phyloP scores from a whole-genome alignment of 1,139 yeast species.

The Saccharomycopsis hybrid region DNA sequence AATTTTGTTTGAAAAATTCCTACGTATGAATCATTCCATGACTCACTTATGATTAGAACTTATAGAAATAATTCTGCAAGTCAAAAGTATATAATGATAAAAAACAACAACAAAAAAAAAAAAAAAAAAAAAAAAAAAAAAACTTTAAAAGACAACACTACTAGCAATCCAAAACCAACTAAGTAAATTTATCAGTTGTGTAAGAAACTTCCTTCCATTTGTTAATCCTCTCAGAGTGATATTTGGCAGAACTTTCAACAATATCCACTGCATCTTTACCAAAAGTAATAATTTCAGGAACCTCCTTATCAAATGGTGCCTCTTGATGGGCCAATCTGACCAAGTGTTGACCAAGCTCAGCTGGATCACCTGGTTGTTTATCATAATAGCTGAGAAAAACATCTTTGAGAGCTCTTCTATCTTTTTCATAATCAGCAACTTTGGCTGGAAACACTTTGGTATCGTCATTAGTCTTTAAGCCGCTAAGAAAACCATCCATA shows the following conservation, averaged over 20 bases:
- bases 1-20: too few species aligned
- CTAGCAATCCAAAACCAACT: too few species aligned
- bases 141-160: too few species aligned
- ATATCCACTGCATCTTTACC: neutral
- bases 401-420: slow-evolving; percentile 25
- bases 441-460: neutral
- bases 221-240: neutral
- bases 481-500: neutral
- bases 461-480: neutral
- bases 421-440: neutral
- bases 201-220: neutral
- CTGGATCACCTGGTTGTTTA: neutral
- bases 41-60: too few species aligned
- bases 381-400: too few species aligned
- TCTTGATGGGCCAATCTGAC: neutral
- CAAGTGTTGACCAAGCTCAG: neutral
- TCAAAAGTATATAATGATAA: too few species aligned
- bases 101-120: too few species aligned
- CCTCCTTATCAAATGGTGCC: neutral
- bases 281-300: neutral
- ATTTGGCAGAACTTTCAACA: neutral
- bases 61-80: too few species aligned
- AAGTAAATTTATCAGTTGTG: neutral
- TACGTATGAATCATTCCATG: too few species aligned
- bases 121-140: too few species aligned